phyloP scores from a whole-genome alignment of 2,329 filamentous ascomycete species.

The Calycina herbarum region DNA sequence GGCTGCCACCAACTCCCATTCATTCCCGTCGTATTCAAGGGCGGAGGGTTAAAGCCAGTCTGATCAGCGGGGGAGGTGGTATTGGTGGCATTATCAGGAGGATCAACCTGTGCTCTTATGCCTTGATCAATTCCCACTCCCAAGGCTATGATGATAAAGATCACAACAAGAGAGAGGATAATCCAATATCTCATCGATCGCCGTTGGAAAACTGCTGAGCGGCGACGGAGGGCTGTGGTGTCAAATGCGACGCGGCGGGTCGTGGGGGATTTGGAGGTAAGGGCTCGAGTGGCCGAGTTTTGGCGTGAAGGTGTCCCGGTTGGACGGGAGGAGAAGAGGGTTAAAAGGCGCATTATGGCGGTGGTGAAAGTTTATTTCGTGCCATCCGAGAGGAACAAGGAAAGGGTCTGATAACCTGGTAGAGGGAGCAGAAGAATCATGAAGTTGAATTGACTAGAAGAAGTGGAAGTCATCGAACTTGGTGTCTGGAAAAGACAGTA shows the following conservation, averaged over 20 bases:
- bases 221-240: neutral
- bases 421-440: too few species aligned
- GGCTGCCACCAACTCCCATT: slow-evolving; percentile 15
- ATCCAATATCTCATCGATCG: neutral
- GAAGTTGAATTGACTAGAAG: too few species aligned
- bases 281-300: neutral
- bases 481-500: too few species aligned
- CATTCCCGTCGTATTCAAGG: neutral
- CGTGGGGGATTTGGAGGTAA: neutral
- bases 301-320: neutral
- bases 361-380: too few species aligned
- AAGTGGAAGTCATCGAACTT: too few species aligned
- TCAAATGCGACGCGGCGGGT: neutral
- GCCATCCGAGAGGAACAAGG: too few species aligned
- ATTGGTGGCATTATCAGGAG: neutral
- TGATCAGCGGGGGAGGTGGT: neutral
- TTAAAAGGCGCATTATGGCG: neutral
- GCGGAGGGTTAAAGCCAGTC: neutral
- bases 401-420: too few species aligned
- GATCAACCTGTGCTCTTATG: neutral
- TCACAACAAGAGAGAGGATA: neutral
- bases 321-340: neutral
- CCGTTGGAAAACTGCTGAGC: neutral
- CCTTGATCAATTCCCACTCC: neutral
- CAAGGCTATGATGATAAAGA: neutral